phyloP scores from a whole-genome alignment of 257 asterid genomes.

The Rubia yunnanensis region DNA sequence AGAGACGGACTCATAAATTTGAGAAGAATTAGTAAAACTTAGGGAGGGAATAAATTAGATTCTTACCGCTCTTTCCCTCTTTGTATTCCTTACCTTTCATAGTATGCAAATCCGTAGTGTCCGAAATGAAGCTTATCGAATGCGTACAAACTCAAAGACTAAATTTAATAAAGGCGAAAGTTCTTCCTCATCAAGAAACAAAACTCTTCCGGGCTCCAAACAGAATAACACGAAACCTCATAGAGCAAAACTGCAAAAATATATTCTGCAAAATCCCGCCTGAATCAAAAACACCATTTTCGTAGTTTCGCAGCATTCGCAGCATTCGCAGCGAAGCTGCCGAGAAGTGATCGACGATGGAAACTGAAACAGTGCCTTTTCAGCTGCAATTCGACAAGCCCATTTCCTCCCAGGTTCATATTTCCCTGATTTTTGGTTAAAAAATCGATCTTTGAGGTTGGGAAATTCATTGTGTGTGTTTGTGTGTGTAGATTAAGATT shows the following conservation, averaged over 20 bases:
- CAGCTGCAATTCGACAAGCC: conserved; percentile 96
- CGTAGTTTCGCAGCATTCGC: neutral
- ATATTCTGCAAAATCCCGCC: neutral
- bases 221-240: neutral
- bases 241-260: neutral
- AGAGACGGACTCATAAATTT: too few species aligned
- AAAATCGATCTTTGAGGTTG: neutral
- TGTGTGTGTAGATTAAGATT: conserved; percentile 51
- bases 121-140: neutral
- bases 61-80: neutral
- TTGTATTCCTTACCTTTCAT: neutral
- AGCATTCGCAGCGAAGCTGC: neutral
- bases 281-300: neutral
- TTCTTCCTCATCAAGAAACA: neutral
- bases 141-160: neutral
- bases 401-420: conserved; percentile 58
- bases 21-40: neutral
- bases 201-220: neutral
- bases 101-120: neutral
- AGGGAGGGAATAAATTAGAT: neutral
- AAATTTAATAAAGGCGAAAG: neutral
- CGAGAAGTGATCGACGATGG: conserved; percentile 28
- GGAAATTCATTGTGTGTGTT: neutral
- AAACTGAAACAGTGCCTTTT: conserved; percentile 57
- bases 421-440: neutral